These are phyloP conservation scores for Dissophora globulifera DNA, from an alignment of 192 early-diverging fungal genomes.

Conservation along the genomic window DNA sequence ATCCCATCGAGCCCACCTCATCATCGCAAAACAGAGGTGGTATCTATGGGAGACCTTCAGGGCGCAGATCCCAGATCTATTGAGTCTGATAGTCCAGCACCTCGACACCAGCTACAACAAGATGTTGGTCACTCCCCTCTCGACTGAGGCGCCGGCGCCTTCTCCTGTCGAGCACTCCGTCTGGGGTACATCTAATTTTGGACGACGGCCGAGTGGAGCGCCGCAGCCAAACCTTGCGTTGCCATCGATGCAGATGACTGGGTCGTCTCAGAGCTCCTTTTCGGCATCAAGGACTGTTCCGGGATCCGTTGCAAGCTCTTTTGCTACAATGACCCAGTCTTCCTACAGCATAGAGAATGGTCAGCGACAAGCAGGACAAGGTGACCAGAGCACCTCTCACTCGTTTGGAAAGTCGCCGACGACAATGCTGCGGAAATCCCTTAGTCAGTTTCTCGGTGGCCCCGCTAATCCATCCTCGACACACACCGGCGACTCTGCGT, in stretches of 20 bases:
- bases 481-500: conserved; percentile 5
- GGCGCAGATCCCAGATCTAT: conserved; percentile 21
- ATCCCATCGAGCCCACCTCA: conserved; percentile 21
- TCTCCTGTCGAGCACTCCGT: conserved; percentile 47
- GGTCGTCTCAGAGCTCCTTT: conserved; percentile 28
- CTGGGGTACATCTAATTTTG: conserved; percentile 27
- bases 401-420: conserved; percentile 48
- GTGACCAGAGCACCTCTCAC: conserved; percentile 16
- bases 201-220: conserved; percentile 28
- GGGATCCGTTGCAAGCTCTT: conserved; percentile 24
- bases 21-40: conserved; percentile 23
- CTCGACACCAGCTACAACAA: conserved; percentile 45
- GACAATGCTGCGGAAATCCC: conserved; percentile 32
- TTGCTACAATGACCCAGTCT: background rate
- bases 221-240: conserved; percentile 7
- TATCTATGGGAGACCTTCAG: conserved; percentile 48
- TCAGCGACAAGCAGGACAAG: conserved; percentile 7
- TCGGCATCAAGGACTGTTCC: conserved; percentile 33
- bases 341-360: background rate
- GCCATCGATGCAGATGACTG: conserved; percentile 8
- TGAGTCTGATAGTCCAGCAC: conserved; percentile 37
- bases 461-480: background rate
- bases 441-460: conserved; percentile 21
- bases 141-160: conserved; percentile 45
- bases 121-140: conserved; percentile 34